Evolutionary conservation across 345 rosid species (phyloP).

Genomic region (Populus deltoides): DNA sequence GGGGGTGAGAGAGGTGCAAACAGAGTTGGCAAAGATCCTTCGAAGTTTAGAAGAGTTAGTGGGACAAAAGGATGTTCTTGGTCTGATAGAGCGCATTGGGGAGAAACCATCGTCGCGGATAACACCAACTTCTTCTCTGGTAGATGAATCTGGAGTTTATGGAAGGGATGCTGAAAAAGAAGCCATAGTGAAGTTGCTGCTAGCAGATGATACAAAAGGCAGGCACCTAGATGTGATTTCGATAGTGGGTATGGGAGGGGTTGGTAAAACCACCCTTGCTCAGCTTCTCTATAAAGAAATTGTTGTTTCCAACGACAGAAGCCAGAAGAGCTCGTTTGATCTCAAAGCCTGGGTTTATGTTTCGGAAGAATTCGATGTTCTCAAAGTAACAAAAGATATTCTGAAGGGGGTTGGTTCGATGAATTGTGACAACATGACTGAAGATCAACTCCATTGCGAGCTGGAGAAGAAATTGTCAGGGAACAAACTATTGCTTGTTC

Average conservation of each 20-base stretch:
- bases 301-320: not conserved
- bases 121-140: constrained; percentile 14
- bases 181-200: not conserved
- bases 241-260: constrained; percentile 19
- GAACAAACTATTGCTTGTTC: not conserved
- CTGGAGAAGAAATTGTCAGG: not conserved
- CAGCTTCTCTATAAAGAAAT: not conserved
- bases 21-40: constrained; percentile 1
- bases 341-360: constrained; percentile 3
- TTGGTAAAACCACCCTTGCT: constrained; percentile 4
- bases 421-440: not conserved
- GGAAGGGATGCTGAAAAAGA: constrained; percentile 20
- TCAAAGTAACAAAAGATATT: not conserved
- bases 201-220: not conserved
- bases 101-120: not conserved
- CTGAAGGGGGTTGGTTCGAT: not conserved
- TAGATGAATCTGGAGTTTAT: constrained; percentile 19
- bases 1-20: not conserved
- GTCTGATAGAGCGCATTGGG: constrained; percentile 9
- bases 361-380: not conserved
- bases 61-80: constrained; percentile 12
- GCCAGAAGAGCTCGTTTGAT: not conserved
- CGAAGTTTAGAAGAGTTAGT: constrained; percentile 10
- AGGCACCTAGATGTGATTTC: constrained; percentile 9
- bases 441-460: no score